These are phyloP conservation scores for Eimeria praecox DNA, from an alignment of 169 alveolate species.

Conservation along the genomic window DNA sequence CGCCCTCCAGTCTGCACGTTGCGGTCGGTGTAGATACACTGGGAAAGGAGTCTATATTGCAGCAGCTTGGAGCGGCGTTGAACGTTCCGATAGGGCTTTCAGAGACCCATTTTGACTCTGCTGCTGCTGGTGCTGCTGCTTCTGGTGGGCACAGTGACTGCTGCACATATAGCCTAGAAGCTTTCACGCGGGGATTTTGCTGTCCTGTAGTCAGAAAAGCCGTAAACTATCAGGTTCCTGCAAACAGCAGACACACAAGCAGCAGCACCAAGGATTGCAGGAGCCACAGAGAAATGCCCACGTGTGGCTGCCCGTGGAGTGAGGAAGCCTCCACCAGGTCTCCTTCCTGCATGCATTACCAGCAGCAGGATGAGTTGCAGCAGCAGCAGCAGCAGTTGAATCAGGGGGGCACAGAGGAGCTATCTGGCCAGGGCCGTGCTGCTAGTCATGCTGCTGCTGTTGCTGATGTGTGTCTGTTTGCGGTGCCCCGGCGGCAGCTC, in stretches of 20 bases:
- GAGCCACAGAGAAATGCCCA: neutral
- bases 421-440: no score
- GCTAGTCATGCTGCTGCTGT: no score
- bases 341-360: neutral
- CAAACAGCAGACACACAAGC: neutral
- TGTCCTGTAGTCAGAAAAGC: neutral
- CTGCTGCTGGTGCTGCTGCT: slow-evolving; percentile 14
- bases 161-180: neutral
- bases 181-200: neutral
- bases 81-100: neutral
- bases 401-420: neutral
- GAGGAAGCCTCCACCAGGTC: neutral
- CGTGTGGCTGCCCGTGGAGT: slow-evolving; percentile 19
- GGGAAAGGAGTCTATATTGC: neutral
- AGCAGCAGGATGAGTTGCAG: neutral
- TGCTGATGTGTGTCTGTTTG: slow-evolving; percentile 10
- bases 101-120: slow-evolving; percentile 18
- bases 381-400: neutral
- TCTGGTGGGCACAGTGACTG: neutral
- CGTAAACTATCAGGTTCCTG: neutral
- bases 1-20: neutral
- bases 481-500: slow-evolving; percentile 32
- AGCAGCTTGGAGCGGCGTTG: slow-evolving; percentile 2
- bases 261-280: neutral
- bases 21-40: neutral